These are phyloP conservation scores for Nemania serpens DNA, from an alignment of 2,329 filamentous ascomycete genomes.

Conservation along the genomic window DNA sequence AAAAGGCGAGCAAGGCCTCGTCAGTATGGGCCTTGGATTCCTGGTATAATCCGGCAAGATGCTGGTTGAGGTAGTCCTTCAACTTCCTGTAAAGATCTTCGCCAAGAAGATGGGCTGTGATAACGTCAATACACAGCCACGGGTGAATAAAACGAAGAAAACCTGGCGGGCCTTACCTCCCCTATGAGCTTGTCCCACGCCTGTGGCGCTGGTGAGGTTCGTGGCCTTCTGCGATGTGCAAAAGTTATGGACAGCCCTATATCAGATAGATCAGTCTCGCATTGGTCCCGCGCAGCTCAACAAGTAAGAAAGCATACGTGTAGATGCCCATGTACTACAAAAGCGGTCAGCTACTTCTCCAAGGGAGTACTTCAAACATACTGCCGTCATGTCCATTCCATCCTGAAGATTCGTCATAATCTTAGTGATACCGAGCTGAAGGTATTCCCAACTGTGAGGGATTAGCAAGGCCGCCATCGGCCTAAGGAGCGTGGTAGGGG, in stretches of 20 bases:
- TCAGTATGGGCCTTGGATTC: slow-evolving; percentile 81
- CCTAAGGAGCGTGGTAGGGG: not conserved
- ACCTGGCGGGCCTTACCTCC: slow-evolving; percentile 61
- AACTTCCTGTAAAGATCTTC: slow-evolving; percentile 95
- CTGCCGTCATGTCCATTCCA: slow-evolving; percentile 90
- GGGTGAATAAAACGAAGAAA: not conserved
- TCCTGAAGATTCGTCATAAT: slow-evolving; percentile 93
- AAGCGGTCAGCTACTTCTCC: slow-evolving; percentile 22
- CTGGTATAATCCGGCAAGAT: slow-evolving; percentile 72
- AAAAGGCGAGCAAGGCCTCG: slow-evolving; percentile 87
- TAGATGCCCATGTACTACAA: slow-evolving; percentile 91
- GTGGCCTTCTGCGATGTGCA: slow-evolving; percentile 97
- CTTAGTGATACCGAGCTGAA: slow-evolving; percentile 84
- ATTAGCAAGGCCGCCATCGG: slow-evolving; percentile 30
- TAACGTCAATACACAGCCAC: slow-evolving; percentile 29
- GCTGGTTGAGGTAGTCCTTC: slow-evolving; percentile 79
- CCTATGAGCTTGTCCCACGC: slow-evolving; percentile 62
- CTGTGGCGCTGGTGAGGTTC: slow-evolving; percentile 52
- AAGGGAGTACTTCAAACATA: slow-evolving; percentile 43
- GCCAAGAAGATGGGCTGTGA: slow-evolving; percentile 83
- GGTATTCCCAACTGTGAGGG: slow-evolving; percentile 76
- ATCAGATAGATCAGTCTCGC: slow-evolving; percentile 47
- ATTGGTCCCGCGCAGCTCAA: not conserved
- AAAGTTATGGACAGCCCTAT: slow-evolving; percentile 93
- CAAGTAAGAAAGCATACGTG: slow-evolving; percentile 60